These are phyloP conservation scores for Porpolomopsis calyptriformis DNA, from an alignment of 768 basidiomycete species.

Conservation along the genomic window DNA sequence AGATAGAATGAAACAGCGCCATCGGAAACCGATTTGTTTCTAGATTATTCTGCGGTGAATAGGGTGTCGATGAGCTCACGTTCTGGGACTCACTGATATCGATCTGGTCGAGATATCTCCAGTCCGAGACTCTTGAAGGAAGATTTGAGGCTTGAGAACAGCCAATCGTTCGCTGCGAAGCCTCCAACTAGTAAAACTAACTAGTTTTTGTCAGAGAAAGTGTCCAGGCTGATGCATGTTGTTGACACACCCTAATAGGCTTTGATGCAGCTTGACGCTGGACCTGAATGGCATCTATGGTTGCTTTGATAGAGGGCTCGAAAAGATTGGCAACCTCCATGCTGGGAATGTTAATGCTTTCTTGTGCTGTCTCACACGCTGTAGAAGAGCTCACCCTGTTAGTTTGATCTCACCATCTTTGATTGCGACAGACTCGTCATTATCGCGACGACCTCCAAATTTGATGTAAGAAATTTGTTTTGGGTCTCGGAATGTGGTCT, in stretches of 20 bases:
- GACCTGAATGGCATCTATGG: conserved; percentile 22
- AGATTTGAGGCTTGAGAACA: conserved; percentile 31
- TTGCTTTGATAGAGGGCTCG: conserved; percentile 27
- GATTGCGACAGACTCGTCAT: conserved; percentile 30
- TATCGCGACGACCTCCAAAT: conserved; percentile 38
- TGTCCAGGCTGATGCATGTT: not conserved
- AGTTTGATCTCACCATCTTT: conserved; percentile 38
- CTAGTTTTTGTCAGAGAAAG: conserved; percentile 13
- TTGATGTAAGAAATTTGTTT: conserved; percentile 34
- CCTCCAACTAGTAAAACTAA: conserved; percentile 43
- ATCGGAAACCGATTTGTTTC: conserved; percentile 13
- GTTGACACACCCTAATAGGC: conserved; percentile 21
- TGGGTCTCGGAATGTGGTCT: conserved; percentile 31
- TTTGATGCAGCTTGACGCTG: conserved; percentile 18
- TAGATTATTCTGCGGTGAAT: not conserved
- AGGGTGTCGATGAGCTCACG: not conserved
- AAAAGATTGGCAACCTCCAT: conserved; percentile 29
- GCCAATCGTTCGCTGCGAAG: conserved; percentile 40
- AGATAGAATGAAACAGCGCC: conserved; percentile 14
- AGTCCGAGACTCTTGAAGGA: conserved; percentile 26
- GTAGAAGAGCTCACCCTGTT: conserved; percentile 16
- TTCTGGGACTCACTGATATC: conserved; percentile 29
- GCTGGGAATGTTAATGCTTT: conserved; percentile 12
- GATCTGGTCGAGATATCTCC: conserved; percentile 32
- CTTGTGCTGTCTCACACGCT: not conserved